Evolutionary conservation across 1,284 basidiomycete genomes (phyloP).

Genomic region (Sporisorium sorghi): DNA sequence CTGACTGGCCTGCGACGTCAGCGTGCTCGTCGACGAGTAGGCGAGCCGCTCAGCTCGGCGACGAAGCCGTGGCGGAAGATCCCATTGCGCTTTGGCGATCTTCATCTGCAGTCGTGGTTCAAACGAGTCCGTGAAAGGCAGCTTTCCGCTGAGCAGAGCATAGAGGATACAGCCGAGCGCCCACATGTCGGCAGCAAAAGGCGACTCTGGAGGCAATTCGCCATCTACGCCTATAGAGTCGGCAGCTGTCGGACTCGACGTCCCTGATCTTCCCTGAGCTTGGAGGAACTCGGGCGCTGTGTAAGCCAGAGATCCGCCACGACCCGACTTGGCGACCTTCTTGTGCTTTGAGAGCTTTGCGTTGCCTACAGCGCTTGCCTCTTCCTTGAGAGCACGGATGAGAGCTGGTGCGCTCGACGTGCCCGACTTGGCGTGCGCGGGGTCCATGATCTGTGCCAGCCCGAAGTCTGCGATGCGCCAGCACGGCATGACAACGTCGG

Average conservation of each 20-base stretch:
- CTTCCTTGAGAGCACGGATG: conserved; percentile 44
- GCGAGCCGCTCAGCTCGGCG: conserved; percentile 43
- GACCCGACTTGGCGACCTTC: conserved; percentile 20
- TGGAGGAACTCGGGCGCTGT: conserved; percentile 58
- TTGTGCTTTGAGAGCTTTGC: not conserved
- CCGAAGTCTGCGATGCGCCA: conserved; percentile 81
- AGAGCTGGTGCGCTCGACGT: conserved; percentile 22
- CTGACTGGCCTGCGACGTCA: conserved; percentile 25
- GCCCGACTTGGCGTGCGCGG: conserved; percentile 10
- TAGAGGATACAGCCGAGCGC: conserved; percentile 63
- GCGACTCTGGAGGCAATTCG: conserved; percentile 35
- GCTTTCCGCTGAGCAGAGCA: conserved; percentile 55
- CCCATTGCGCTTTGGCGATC: conserved; percentile 62
- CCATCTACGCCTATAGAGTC: conserved; percentile 9
- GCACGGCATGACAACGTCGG: conserved; percentile 70
- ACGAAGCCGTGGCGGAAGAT: conserved; percentile 52
- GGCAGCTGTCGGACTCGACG: conserved; percentile 23
- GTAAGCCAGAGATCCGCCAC: conserved; percentile 61
- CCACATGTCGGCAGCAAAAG: conserved; percentile 64
- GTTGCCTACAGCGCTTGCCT: conserved; percentile 1
- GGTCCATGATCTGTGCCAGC: conserved; percentile 72
- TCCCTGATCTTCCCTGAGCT: conserved; percentile 28
- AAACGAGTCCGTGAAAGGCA: conserved; percentile 61
- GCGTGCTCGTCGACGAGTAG: conserved; percentile 24
- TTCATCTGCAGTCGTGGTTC: conserved; percentile 63